A percentile compares a stretch with the other conserved stretches of the same genome.
Evolutionary conservation across 179 eudicot genomes (phyloP).

Genomic region (Camellia oleifera): DNA sequence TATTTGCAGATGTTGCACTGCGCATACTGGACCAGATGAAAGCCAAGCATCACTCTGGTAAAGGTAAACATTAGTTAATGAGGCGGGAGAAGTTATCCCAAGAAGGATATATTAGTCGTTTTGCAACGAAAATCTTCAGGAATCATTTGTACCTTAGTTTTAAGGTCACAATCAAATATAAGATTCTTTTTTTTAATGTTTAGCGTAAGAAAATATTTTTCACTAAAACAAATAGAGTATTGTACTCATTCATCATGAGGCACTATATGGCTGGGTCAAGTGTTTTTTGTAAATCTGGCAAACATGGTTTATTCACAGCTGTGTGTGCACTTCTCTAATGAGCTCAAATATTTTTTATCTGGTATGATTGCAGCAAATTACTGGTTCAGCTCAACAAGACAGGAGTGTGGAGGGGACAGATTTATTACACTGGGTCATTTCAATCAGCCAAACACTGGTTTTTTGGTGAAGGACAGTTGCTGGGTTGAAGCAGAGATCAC

Average conservation of each 20-base stretch:
- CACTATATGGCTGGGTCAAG: neutral
- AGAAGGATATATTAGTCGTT: too few relatives aligned
- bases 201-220: too few relatives aligned
- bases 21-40: neutral
- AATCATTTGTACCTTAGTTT: too few relatives aligned
- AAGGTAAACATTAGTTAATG: neutral
- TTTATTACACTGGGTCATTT: neutral
- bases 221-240: neutral
- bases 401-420: neutral
- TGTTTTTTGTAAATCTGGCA: neutral
- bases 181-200: too few relatives aligned
- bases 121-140: too few relatives aligned
- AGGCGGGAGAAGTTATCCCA: too few relatives aligned
- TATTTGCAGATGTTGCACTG: neutral
- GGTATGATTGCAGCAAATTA: neutral
- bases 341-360: too few relatives aligned
- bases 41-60: too few relatives aligned
- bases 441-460: neutral
- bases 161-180: too few relatives aligned
- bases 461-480: constrained; percentile 6
- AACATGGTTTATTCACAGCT: neutral
- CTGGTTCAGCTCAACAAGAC: constrained; percentile 7
- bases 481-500: neutral
- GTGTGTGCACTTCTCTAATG: neutral
- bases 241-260: neutral